Percentiles rank a stretch among this genome's conserved stretches.
Evolutionary conservation across 2,329 filamentous ascomycete genomes (phyloP).

Genomic region (Xylariaceae sp.): DNA sequence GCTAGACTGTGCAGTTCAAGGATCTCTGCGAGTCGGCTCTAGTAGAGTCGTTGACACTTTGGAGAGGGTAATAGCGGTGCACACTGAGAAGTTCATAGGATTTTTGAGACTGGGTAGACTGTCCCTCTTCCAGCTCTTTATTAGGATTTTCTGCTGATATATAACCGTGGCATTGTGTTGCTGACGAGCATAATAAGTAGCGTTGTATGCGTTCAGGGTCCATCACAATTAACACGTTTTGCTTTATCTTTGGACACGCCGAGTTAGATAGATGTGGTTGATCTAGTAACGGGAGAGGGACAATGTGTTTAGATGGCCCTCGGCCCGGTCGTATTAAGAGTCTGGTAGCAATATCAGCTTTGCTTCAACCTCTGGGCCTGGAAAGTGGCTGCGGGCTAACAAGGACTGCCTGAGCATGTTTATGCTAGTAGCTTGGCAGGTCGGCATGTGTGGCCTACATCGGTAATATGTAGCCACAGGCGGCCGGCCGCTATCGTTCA

Average conservation of each 20-base stretch:
- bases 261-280: slow-evolving; percentile 14
- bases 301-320: slow-evolving; percentile 5
- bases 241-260: slow-evolving; percentile 12
- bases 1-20: slow-evolving; percentile 29
- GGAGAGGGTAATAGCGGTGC: slow-evolving; percentile 24
- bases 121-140: slow-evolving; percentile 13
- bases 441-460: slow-evolving; percentile 29
- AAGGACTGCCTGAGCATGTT: slow-evolving; percentile 23
- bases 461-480: slow-evolving; percentile 31
- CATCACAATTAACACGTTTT: slow-evolving; percentile 19
- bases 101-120: slow-evolving; percentile 19
- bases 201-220: slow-evolving; percentile 15
- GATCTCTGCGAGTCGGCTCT: slow-evolving; percentile 22
- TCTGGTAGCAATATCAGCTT: slow-evolving; percentile 1
- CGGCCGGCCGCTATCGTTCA: slow-evolving; percentile 34
- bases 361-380: slow-evolving; percentile 10
- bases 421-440: slow-evolving; percentile 32
- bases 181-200: slow-evolving; percentile 12
- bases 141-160: slow-evolving; percentile 20
- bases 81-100: slow-evolving; percentile 12
- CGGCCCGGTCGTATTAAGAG: slow-evolving; percentile 20
- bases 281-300: slow-evolving; percentile 19
- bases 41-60: slow-evolving; percentile 25
- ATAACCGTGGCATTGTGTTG: slow-evolving; percentile 23
- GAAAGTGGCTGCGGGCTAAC: slow-evolving; percentile 10